These are phyloP conservation scores for Mycena polygramma DNA, from an alignment of 768 basidiomycete genomes.

Conservation along the genomic window DNA sequence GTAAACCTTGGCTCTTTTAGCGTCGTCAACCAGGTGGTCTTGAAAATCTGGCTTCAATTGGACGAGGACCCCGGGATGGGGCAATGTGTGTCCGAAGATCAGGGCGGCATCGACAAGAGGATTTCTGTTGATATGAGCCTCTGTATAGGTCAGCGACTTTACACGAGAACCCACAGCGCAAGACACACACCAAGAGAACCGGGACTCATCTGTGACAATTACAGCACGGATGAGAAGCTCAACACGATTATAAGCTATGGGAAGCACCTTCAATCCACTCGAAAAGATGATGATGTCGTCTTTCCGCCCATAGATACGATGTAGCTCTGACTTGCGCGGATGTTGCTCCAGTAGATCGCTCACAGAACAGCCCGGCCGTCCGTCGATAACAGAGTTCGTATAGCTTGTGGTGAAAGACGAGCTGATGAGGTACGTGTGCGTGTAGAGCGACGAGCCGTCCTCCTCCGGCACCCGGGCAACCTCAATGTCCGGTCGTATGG, in stretches of 20 bases:
- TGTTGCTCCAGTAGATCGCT: conserved; percentile 31
- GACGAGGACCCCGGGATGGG: conserved; percentile 16
- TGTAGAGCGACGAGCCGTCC: conserved; percentile 22
- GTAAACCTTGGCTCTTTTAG: background rate
- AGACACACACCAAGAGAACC: conserved; percentile 11
- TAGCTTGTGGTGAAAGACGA: background rate
- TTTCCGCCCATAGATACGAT: conserved; percentile 26
- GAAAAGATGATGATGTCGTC: conserved; percentile 24
- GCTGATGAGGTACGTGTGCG: conserved; percentile 20
- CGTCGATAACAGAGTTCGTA: conserved; percentile 18
- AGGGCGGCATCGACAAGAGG: conserved; percentile 14
- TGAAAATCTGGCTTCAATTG: conserved; percentile 20
- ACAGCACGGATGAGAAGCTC: too few relatives aligned
- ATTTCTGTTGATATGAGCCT: conserved; percentile 23
- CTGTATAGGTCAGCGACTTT: background rate
- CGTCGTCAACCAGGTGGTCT: background rate
- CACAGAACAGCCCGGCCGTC: conserved; percentile 5
- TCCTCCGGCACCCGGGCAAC: conserved; percentile 11
- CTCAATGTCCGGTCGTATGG: background rate
- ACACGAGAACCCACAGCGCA: background rate
- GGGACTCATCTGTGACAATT: conserved; percentile 20
- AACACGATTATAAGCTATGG: background rate
- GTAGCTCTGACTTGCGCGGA: conserved; percentile 19
- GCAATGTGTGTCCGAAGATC: conserved; percentile 9
- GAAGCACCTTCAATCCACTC: conserved; percentile 16